Evolutionary conservation across 345 rosid genomes (phyloP), one percentile per base, ranked within the genome.

Genomic region (Bruguiera parviflora): DNA sequence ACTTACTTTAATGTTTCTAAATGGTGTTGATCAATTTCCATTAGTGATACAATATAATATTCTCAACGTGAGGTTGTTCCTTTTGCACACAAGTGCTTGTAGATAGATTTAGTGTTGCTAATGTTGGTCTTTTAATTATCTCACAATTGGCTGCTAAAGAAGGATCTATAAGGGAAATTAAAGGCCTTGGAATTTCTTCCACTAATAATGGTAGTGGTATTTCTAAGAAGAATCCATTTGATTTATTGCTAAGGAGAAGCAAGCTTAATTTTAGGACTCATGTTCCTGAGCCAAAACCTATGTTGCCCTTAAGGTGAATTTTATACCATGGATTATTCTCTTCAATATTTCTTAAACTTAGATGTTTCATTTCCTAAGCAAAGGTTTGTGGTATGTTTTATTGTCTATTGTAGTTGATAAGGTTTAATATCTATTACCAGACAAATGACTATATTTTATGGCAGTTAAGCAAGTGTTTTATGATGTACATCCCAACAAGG

Each of bases 401-500:
- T 58, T 79, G 18, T 83, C 21, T 67, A 57, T 73, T 73, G 69
- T 81, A 87, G 85, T 78, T 77, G 68, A 65, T 86, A 84, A 67
- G 84, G 87, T 71, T 76, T 81, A 81, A 67, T 80, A 19, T 80
- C 92, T 0, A 67, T 76, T 43, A 80, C 88, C 66, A 79, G 84
- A 79, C 96, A 89, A 70, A 92, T 95, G 96, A 95, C 99, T 58
- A 90, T 95, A 76, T 95, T 95, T 79, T 95, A 95, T 71, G 95
- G 92, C 4, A 96, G 99, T 76, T 97, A 89, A 82, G 99, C 97
- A 77, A 93, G 87, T 80, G 99, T 95, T 69, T 95, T 95, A 95
- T 79, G 96, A 92, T 65, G 97, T 95, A 67, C 96, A 88, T 66
- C 96, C 96, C 32, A 92, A 92, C 84, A 95, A 95, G 86, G 99